Percentiles rank a stretch among this genome's conserved stretches.
Evolutionary conservation across 192 early-diverging fungal genomes (phyloP).

Genomic region (Coemansia sp.): DNA sequence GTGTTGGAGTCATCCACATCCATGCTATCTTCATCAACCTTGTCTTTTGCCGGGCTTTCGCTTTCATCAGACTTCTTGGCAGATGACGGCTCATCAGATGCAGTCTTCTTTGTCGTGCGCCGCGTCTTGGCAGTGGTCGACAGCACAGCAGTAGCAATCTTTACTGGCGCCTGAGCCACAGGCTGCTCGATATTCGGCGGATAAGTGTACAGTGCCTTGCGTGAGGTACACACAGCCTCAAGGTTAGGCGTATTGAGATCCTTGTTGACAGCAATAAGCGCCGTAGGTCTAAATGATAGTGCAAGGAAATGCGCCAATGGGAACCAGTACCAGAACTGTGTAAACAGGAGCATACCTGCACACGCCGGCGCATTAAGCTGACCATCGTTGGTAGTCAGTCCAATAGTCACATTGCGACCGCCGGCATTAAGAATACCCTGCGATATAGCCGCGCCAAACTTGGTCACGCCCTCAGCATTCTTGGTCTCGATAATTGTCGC

Average conservation of each 20-base stretch:
- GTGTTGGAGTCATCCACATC: conserved; percentile 33
- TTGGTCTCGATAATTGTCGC: conserved; percentile 87
- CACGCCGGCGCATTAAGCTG: conserved; percentile 92
- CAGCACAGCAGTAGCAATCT: conserved; percentile 89
- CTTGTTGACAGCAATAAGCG: conserved; percentile 90
- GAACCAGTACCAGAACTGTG: conserved; percentile 99
- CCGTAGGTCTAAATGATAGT: conserved; percentile 93
- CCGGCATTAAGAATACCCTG: conserved; percentile 99
- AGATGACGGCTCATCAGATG: background rate
- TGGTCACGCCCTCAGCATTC: conserved; percentile 88
- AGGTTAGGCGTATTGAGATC: conserved; percentile 84
- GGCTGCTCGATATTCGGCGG: conserved; percentile 83
- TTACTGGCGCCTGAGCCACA: conserved; percentile 34
- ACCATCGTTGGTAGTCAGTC: conserved; percentile 80
- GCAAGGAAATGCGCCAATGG: conserved; percentile 94
- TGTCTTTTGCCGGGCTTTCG: conserved; percentile 2
- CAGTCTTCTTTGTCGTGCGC: conserved; percentile 78
- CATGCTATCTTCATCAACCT: conserved; percentile 31
- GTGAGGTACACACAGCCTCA: conserved; percentile 79
- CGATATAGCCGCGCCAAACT: conserved; percentile 92
- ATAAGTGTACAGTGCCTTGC: conserved; percentile 90
- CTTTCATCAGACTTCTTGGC: conserved; percentile 11
- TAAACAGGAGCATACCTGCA: conserved; percentile 97
- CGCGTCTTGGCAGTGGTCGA: conserved; percentile 94
- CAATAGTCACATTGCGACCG: conserved; percentile 96